Conservation (phyloP, 1,139 yeast genomes). For the Meyerozyma guilliermondii region DNA sequence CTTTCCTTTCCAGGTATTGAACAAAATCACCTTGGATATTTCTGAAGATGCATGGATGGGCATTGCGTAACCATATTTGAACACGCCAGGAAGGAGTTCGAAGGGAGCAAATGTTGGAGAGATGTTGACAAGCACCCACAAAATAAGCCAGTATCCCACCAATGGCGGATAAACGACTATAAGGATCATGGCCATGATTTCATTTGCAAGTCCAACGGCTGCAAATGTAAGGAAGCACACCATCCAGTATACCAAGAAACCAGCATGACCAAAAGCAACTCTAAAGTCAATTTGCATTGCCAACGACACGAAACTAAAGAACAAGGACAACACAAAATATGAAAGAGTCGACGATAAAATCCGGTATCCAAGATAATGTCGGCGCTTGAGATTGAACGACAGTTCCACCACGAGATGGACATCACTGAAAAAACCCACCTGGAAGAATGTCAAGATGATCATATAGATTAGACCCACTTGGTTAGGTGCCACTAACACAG, state of each 20-base stretch:
- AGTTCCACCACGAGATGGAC: constrained; percentile 18
- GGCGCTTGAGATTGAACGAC: constrained; percentile 28
- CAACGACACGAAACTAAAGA: constrained; percentile 53
- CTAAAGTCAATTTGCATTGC: constrained; percentile 55
- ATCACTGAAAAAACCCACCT: constrained; percentile 21
- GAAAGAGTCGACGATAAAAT: constrained; percentile 41
- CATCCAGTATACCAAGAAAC: constrained; percentile 65
- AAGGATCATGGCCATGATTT: constrained; percentile 47
- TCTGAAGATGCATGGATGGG: constrained; percentile 61
- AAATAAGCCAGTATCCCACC: constrained; percentile 58
- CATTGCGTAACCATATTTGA: constrained; percentile 58
- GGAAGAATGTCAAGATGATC: constrained; percentile 57
- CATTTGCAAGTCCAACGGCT: constrained; percentile 63
- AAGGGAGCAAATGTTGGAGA: constrained; percentile 60
- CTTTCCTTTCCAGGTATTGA: constrained; percentile 49
- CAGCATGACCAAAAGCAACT: constrained; percentile 50
- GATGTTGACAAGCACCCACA: constrained; percentile 55
- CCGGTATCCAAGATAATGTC: constrained; percentile 47
- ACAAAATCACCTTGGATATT: constrained; percentile 51
- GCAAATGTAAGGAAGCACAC: constrained; percentile 53
- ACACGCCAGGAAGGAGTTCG: constrained; percentile 48
- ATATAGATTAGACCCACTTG: constrained; percentile 76
- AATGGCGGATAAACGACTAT: constrained; percentile 42
- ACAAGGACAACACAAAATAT: constrained; percentile 48
- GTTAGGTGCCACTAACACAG: constrained; percentile 55